phyloP scores from a whole-genome alignment of 2,329 filamentous ascomycete genomes.

The Ploettnerulaceae sp. region DNA sequence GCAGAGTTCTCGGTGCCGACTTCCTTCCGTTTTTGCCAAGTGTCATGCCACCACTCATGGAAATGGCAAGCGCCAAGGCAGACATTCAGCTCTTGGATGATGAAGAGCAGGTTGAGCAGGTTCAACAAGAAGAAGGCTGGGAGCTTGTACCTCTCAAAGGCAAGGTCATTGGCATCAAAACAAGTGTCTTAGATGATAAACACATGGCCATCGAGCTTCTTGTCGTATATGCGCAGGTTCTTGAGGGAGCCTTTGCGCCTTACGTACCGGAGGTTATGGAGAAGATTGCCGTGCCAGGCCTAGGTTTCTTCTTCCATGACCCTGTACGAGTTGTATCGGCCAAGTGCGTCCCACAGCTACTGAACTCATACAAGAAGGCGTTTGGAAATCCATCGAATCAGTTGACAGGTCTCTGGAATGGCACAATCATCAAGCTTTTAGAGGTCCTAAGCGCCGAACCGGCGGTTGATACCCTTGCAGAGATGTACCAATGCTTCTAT shows the following conservation, averaged over 20 bases:
- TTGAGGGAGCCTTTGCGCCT: constrained; percentile 88
- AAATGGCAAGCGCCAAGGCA: constrained; percentile 89
- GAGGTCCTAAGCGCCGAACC: constrained; percentile 92
- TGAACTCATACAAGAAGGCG: constrained; percentile 90
- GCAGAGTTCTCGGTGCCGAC: constrained; percentile 81
- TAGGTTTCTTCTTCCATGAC: constrained; percentile 99
- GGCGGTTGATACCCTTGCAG: constrained; percentile 89
- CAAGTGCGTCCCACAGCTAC: constrained; percentile 86
- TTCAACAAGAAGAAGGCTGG: constrained; percentile 95
- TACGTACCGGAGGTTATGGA: constrained; percentile 94
- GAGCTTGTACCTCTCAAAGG: constrained; percentile 95
- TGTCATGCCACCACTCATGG: constrained; percentile 90
- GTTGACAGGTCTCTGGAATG: constrained; percentile 76
- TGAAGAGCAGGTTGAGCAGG: constrained; percentile 86
- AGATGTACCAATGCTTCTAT: constrained; percentile 99
- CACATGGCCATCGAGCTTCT: constrained; percentile 99
- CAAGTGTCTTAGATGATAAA: constrained; percentile 94
- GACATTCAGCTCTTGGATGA: constrained; percentile 96
- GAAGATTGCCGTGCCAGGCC: constrained; percentile 86
- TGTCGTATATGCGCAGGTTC: constrained; percentile 91
- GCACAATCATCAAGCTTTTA: constrained; percentile 82
- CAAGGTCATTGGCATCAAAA: constrained; percentile 97
- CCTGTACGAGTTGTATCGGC: constrained; percentile 92
- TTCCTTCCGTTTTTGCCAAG: constrained; percentile 89
- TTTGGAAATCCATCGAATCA: constrained; percentile 77